phyloP scores from a whole-genome alignment of 805 yeast species.

The Teunomyces gatunensis region DNA sequence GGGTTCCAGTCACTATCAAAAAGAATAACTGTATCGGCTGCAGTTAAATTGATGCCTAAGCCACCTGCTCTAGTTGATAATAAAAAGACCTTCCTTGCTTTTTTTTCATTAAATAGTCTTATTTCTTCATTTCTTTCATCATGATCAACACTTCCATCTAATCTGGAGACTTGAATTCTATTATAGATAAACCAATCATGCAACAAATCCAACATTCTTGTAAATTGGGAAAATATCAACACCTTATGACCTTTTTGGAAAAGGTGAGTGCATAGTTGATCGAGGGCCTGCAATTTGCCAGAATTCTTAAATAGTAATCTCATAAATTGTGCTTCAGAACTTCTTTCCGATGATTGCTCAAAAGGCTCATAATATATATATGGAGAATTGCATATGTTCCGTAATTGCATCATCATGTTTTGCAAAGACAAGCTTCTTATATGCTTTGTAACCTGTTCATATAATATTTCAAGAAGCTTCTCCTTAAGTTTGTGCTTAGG shows the following conservation, averaged over 20 bases:
- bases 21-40: slow-evolving; percentile 86
- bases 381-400: slow-evolving; percentile 85
- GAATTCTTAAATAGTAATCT: slow-evolving; percentile 48
- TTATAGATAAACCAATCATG: slow-evolving; percentile 67
- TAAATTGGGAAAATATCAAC: slow-evolving; percentile 84
- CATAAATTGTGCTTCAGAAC: slow-evolving; percentile 27
- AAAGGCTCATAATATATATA: slow-evolving; percentile 79
- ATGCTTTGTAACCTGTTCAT: slow-evolving; percentile 13
- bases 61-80: slow-evolving; percentile 95
- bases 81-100: slow-evolving; percentile 50
- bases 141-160: slow-evolving; percentile 76
- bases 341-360: slow-evolving; percentile 40
- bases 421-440: slow-evolving; percentile 45
- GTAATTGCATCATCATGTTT: slow-evolving; percentile 77
- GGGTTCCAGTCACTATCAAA: slow-evolving; percentile 98
- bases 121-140: slow-evolving; percentile 65
- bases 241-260: slow-evolving; percentile 59
- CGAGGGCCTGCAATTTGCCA: slow-evolving; percentile 69
- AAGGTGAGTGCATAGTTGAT: slow-evolving; percentile 57
- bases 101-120: slow-evolving; percentile 40
- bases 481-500: slow-evolving; percentile 9
- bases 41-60: slow-evolving; percentile 78
- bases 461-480: slow-evolving; percentile 12
- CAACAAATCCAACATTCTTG: slow-evolving; percentile 74
- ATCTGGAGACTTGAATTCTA: slow-evolving; percentile 49